Evolutionary conservation across 106 monocot genomes (phyloP), one percentile per base, ranked within the genome.

Genomic region (Apostasia shenzhenica): DNA sequence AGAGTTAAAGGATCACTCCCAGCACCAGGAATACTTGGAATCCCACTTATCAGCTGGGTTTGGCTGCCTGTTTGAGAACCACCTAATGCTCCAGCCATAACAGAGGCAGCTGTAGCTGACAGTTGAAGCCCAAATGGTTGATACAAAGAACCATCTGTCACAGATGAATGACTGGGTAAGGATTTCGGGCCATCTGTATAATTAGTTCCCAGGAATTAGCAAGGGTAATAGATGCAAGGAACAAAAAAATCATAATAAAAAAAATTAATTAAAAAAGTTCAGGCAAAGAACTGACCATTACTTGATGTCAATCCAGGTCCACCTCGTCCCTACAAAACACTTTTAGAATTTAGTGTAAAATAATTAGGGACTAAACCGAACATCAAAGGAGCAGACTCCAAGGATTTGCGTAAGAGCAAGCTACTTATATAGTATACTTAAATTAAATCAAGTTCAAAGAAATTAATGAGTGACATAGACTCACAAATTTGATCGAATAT

Each of bases 1-100:
- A 81, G 82, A 58, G 97, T 87, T 69, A 92, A 66, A 56, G 89
- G 78, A 78, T 99, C 97, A 77, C 74, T 84, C 63, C 87, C 87
- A 38, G 67, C 13, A 48, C 75, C 71, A 71, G 75, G 47, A 55
- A 71, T 75, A 71, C 57, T 72, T 66, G 62, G 83, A 13, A 70
- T 54, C 70, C 66, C 82, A 78, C 63, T 84, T 65, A 75, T 80
- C 38, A 59, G 38, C 8, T 54, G 73, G 7, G 75, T 46, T n/a
- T 61, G 13, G 50, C 60, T 66, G 61, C 70, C 65, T 75, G 55
- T 77, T 52, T 91, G 94, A 67, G 79, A n/a, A 66, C 80, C 89
- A 63, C 85, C 84, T 57, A 99, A 67, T 69, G 81, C 73, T 73
- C 79, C 77, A 47, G 87, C 79, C 86, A 99, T 83, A 10, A 73